Conservation (phyloP, 148 eudicot genomes). For the Polygonum aviculare region DNA sequence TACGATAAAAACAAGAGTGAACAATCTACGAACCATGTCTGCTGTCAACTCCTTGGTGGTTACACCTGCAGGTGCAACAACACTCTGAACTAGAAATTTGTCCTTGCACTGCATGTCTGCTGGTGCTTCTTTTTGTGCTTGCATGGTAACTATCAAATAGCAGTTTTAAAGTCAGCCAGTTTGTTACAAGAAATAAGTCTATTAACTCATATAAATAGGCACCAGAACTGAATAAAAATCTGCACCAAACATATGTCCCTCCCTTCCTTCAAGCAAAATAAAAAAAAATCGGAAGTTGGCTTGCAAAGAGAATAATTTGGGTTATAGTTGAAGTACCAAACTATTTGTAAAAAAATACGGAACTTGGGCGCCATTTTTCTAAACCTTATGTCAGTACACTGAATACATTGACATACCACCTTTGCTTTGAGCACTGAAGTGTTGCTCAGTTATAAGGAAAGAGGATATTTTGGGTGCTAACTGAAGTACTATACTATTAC, state of each 20-base stretch:
- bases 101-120: conserved; percentile 82
- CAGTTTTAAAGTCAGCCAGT: conserved; percentile 9
- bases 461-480: background rate
- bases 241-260: background rate
- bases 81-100: conserved; percentile 82
- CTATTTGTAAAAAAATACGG: no score
- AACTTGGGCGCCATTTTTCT: background rate
- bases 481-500: background rate
- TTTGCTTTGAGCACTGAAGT: background rate
- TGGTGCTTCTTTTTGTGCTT: conserved; percentile 81
- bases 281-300: background rate
- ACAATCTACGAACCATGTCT: conserved; percentile 43
- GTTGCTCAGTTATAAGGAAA: background rate
- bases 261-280: background rate
- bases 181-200: conserved; percentile 6
- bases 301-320: no score
- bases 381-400: background rate
- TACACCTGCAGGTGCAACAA: conserved; percentile 42
- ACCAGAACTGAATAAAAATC: background rate
- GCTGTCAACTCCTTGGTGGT: conserved; percentile 52
- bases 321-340: no score
- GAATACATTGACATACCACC: background rate
- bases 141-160: conserved; percentile 64
- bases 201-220: background rate
- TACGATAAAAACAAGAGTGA: background rate